Evolutionary conservation across 2,329 filamentous ascomycete species (phyloP).

Genomic region (Fusarium bactridioides): DNA sequence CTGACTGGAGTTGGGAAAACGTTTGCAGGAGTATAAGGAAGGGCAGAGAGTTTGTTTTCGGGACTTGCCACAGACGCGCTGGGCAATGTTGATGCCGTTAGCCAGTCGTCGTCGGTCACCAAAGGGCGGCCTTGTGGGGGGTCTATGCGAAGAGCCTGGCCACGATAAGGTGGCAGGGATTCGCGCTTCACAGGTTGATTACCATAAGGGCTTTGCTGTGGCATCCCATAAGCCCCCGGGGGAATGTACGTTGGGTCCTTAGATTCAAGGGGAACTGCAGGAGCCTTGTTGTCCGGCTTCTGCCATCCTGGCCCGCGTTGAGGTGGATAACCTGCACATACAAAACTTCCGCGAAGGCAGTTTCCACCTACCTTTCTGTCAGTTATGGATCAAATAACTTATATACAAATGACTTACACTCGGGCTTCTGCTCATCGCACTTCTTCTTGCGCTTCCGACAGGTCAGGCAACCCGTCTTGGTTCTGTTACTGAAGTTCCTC

Average conservation of each 20-base stretch:
- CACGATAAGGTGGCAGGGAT: constrained; percentile 66
- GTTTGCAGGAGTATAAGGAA: constrained; percentile 63
- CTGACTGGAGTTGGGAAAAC: constrained; percentile 70
- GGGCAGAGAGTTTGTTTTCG: constrained; percentile 68
- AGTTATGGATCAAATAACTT: constrained; percentile 1
- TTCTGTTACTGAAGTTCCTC: constrained; percentile 90
- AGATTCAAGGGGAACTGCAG: constrained; percentile 79
- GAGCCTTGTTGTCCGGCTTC: constrained; percentile 75
- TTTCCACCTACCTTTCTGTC: constrained; percentile 72
- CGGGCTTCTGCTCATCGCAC: constrained; percentile 92
- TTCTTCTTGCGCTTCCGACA: constrained; percentile 96
- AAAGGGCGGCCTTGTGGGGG: constrained; percentile 66
- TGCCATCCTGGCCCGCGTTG: constrained; percentile 76
- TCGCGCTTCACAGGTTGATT: constrained; percentile 60
- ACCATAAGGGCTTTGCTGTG: constrained; percentile 54
- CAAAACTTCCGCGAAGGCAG: constrained; percentile 87
- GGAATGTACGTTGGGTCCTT: constrained; percentile 75
- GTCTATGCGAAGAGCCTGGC: constrained; percentile 68
- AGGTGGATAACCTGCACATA: constrained; percentile 90
- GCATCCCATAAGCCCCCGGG: constrained; percentile 69
- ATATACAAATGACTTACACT: constrained; percentile 70
- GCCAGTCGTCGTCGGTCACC: constrained; percentile 64
- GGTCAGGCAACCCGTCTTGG: constrained; percentile 94
- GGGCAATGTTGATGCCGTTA: constrained; percentile 65
- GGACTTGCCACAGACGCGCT: constrained; percentile 66